Percentiles rank a stretch among this genome's conserved stretches.
These are phyloP conservation scores for Mortierella polycephala DNA, from an alignment of 371 early-diverging fungal genomes.

Conservation along the genomic window DNA sequence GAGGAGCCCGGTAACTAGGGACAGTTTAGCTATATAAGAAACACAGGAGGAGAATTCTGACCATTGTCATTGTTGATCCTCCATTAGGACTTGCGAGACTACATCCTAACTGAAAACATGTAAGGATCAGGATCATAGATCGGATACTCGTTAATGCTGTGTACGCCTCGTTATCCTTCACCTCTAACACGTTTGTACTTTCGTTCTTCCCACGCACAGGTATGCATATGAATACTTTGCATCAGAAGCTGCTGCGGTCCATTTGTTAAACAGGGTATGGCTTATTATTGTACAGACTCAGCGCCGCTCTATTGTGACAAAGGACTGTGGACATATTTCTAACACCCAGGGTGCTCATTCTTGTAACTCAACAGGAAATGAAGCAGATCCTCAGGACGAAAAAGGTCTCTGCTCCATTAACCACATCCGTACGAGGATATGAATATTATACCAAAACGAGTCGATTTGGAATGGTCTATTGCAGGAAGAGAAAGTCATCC, in stretches of 20 bases:
- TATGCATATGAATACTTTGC: constrained; percentile 56
- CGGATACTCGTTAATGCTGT: not conserved
- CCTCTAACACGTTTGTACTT: not conserved
- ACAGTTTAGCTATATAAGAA: not conserved
- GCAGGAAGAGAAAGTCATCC: constrained; percentile 59
- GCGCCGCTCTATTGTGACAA: not conserved
- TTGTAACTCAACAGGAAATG: constrained; percentile 60
- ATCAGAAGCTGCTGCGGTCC: constrained; percentile 42
- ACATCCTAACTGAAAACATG: constrained; percentile 70
- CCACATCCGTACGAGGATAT: constrained; percentile 65
- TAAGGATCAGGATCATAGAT: constrained; percentile 38
- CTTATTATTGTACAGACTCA: not conserved
- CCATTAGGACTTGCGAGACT: constrained; percentile 59
- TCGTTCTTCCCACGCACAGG: constrained; percentile 18
- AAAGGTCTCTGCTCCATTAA: constrained; percentile 60
- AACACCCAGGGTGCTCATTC: too few relatives aligned
- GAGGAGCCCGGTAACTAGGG: not conserved
- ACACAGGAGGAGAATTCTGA: not conserved
- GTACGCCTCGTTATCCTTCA: not conserved
- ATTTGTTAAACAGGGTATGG: constrained; percentile 40
- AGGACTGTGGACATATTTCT: not conserved
- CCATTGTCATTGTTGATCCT: not conserved
- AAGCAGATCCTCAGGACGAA: constrained; percentile 61
- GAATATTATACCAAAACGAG: constrained; percentile 73
- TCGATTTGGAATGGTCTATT: constrained; percentile 67